Percentiles rank a stretch among this genome's conserved stretches.
phyloP scores from a whole-genome alignment of 1,284 basidiomycete genomes.

The Taiwanofungus camphoratus region DNA sequence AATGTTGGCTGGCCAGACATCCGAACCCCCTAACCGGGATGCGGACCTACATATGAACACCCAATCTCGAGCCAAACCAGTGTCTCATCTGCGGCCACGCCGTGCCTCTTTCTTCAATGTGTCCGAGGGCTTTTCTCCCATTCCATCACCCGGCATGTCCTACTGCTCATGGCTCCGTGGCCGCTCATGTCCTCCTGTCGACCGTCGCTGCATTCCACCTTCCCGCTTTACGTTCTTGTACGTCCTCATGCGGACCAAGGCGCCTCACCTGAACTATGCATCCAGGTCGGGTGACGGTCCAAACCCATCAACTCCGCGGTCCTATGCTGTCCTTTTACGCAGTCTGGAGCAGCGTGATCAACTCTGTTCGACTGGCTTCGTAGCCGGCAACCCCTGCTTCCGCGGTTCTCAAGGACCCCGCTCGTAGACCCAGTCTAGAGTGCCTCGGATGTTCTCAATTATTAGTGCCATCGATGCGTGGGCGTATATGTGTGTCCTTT shows the following conservation, averaged over 20 bases:
- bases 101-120: neutral
- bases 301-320: neutral
- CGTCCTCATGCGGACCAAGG: constrained; percentile 11
- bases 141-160: neutral
- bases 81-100: neutral
- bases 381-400: neutral
- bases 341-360: too few species aligned
- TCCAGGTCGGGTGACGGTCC: neutral
- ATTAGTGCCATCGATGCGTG: too few species aligned
- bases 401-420: neutral
- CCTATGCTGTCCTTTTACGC: neutral
- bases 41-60: neutral
- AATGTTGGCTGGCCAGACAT: neutral
- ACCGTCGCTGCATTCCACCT: neutral
- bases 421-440: neutral
- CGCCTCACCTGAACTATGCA: constrained; percentile 6
- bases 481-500: too few species aligned
- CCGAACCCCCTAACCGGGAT: neutral
- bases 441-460: too few species aligned
- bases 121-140: constrained; percentile 3
- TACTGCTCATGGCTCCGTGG: neutral
- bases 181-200: neutral
- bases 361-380: neutral
- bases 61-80: neutral
- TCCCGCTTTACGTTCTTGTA: constrained; percentile 14